A percentile compares a stretch with the other conserved stretches of the same genome.
Conservation (phyloP, 306 rosid genomes). For the Arachis stenosperma region DNA sequence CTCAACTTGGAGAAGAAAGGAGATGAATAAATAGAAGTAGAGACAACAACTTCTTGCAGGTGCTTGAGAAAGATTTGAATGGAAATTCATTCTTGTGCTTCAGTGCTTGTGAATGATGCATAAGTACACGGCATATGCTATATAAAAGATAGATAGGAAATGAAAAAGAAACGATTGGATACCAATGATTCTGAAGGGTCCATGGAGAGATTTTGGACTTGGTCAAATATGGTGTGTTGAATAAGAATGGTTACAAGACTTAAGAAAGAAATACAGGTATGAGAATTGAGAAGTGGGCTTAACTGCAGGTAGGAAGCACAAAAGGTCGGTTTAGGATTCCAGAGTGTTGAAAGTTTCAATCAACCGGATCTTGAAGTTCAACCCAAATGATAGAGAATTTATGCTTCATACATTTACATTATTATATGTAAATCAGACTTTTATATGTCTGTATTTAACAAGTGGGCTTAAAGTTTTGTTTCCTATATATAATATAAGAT, state of each 20-base stretch:
- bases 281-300: not conserved
- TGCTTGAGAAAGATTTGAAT: not conserved
- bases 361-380: not conserved
- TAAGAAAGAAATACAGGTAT: not conserved
- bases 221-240: slow-evolving; percentile 24
- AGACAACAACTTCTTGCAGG: slow-evolving; percentile 27
- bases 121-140: not conserved
- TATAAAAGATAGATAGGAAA: not conserved
- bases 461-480: too few relatives aligned
- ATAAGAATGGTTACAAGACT: slow-evolving; percentile 24
- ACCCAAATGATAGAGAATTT: not conserved
- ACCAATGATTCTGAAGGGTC: slow-evolving; percentile 17
- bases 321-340: not conserved
- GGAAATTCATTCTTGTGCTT: slow-evolving; percentile 39
- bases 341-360: not conserved
- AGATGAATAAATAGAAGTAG: slow-evolving; percentile 27
- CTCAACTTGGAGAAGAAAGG: slow-evolving; percentile 38
- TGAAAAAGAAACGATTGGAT: slow-evolving; percentile 10
- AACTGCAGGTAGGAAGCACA: not conserved
- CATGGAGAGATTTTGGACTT: slow-evolving; percentile 10
- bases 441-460: too few relatives aligned
- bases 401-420: too few relatives aligned
- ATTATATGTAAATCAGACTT: too few relatives aligned
- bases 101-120: not conserved
- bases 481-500: too few relatives aligned